Conservation (phyloP, 768 basidiomycete species). For the Suillus fuscotomentosus region DNA sequence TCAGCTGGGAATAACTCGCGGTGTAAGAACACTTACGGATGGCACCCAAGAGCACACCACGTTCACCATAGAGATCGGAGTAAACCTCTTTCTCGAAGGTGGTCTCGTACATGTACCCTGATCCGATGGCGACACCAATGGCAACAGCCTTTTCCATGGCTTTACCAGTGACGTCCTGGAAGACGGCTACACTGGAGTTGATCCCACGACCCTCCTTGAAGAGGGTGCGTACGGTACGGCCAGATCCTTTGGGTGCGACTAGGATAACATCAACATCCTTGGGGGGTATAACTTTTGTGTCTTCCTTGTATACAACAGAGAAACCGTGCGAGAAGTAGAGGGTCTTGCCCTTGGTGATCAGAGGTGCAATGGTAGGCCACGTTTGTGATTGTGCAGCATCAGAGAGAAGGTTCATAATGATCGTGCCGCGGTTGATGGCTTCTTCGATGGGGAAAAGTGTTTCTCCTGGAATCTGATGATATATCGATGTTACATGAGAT, state of each 20-base stretch:
- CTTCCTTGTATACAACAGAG: conserved; percentile 97
- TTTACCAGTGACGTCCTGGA: conserved; percentile 97
- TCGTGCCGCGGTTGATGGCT: conserved; percentile 92
- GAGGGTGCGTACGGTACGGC: conserved; percentile 97
- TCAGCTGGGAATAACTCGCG: conserved; percentile 4
- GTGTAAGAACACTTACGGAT: conserved; percentile 61
- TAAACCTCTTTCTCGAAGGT: conserved; percentile 99
- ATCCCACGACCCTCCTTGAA: conserved; percentile 99
- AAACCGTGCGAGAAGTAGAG: conserved; percentile 99
- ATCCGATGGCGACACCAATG: conserved; percentile 90
- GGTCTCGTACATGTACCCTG: conserved; percentile 98
- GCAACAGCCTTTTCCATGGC: conserved; percentile 97
- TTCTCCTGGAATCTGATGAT: conserved; percentile 81
- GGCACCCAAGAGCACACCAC: conserved; percentile 98
- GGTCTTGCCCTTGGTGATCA: conserved; percentile 99
- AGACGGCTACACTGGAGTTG: conserved; percentile 93
- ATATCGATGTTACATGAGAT: background rate
- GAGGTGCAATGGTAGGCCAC: conserved; percentile 84
- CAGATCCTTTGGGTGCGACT: conserved; percentile 98
- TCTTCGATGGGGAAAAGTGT: conserved; percentile 98
- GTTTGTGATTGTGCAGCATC: conserved; percentile 99
- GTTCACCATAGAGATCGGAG: conserved; percentile 99
- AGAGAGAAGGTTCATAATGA: conserved; percentile 99
- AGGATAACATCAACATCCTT: conserved; percentile 98
- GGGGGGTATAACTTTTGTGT: conserved; percentile 92